Percentiles rank a stretch among this genome's conserved stretches.
Evolutionary conservation across 345 rosid species (phyloP).

Genomic region (Combretum micranthum): DNA sequence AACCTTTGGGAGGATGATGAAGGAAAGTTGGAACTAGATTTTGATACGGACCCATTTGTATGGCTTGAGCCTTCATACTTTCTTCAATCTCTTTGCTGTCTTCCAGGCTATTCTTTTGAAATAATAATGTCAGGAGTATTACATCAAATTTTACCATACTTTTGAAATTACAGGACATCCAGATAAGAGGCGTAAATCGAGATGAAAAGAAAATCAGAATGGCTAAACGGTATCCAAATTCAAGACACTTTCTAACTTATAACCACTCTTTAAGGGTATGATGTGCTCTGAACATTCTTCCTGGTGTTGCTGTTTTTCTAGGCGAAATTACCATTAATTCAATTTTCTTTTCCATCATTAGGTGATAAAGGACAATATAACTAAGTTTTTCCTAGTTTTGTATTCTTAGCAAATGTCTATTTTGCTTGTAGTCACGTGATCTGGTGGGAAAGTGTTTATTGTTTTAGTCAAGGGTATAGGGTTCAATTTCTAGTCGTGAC

Average conservation of each 20-base stretch:
- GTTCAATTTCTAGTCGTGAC: no score
- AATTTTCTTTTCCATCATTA: no score
- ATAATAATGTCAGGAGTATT: not conserved
- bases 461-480: no score
- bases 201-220: constrained; percentile 54
- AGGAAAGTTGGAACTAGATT: constrained; percentile 59
- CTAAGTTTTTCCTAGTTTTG: no score
- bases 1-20: constrained; percentile 86
- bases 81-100: not conserved
- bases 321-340: no score
- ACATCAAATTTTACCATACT: not conserved
- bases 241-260: constrained; percentile 55
- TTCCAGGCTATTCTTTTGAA: not conserved
- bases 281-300: not conserved
- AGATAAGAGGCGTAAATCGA: constrained; percentile 58
- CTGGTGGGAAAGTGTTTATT: no score
- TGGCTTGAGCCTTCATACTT: constrained; percentile 6
- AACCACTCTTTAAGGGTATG: constrained; percentile 64
- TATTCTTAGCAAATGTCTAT: no score
- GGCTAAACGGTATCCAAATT: constrained; percentile 52
- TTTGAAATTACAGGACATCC: constrained; percentile 57
- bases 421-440: no score
- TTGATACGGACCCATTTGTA: constrained; percentile 53
- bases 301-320: no score
- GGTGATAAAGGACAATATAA: no score